Percentiles rank a stretch among this genome's conserved stretches.
These are phyloP conservation scores for Podila epicladia DNA, from an alignment of 192 early-diverging fungal species.

Conservation along the genomic window DNA sequence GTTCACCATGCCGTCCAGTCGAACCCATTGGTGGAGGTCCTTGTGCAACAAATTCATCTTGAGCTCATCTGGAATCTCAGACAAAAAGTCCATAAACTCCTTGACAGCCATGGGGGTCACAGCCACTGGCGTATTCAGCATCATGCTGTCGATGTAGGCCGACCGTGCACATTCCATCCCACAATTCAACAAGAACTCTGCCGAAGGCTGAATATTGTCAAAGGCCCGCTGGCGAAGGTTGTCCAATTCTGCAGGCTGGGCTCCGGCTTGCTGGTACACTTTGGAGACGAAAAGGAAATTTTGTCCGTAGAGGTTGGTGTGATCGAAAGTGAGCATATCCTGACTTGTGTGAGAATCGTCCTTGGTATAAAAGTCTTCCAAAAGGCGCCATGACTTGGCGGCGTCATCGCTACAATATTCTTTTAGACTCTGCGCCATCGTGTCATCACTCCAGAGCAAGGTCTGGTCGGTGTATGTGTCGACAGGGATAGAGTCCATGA, in stretches of 20 bases:
- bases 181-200: slow-evolving; percentile 27
- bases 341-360: neutral
- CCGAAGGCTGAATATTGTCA: slow-evolving; percentile 2
- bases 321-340: slow-evolving; percentile 10
- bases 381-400: slow-evolving; percentile 16
- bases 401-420: slow-evolving; percentile 26
- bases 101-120: slow-evolving; percentile 15
- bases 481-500: slow-evolving; percentile 32
- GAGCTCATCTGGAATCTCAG: slow-evolving; percentile 33
- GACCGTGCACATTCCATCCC: slow-evolving; percentile 16
- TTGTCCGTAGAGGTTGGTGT: slow-evolving; percentile 3
- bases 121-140: slow-evolving; percentile 28
- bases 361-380: slow-evolving; percentile 25
- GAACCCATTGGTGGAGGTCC: slow-evolving; percentile 38
- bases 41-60: slow-evolving; percentile 30
- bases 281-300: slow-evolving; percentile 39
- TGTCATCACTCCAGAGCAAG: slow-evolving; percentile 24
- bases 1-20: slow-evolving; percentile 35
- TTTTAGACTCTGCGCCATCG: slow-evolving; percentile 15
- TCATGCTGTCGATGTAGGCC: slow-evolving; percentile 21
- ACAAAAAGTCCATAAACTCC: slow-evolving; percentile 33
- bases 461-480: slow-evolving; percentile 22
- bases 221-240: slow-evolving; percentile 19
- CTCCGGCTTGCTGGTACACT: slow-evolving; percentile 14
- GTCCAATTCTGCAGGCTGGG: neutral